Evolutionary conservation across 1,139 yeast species (phyloP).

Genomic region (Casaregolazyma lundiana): DNA sequence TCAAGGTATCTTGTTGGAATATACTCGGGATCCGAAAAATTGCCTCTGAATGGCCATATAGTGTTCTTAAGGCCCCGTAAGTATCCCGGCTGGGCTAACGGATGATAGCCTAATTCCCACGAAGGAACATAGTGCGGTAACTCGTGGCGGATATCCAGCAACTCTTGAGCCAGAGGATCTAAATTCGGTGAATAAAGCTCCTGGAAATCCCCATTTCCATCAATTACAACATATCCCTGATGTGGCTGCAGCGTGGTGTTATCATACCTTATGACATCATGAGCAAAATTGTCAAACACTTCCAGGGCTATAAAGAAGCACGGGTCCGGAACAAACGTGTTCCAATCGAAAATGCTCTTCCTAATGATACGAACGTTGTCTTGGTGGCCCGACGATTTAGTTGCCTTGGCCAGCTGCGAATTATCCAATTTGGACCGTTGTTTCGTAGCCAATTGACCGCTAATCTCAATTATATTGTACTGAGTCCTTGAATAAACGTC

Average conservation of each 20-base stretch:
- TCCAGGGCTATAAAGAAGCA: constrained; percentile 79
- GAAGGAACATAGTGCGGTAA: constrained; percentile 34
- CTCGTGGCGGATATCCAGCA: constrained; percentile 51
- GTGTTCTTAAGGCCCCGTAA: constrained; percentile 36
- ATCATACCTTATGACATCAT: constrained; percentile 76
- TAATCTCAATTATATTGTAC: constrained; percentile 75
- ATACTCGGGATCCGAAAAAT: constrained; percentile 69
- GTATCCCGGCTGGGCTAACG: constrained; percentile 34
- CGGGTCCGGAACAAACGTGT: constrained; percentile 56
- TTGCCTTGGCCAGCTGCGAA: constrained; percentile 23
- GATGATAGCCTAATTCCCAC: constrained; percentile 36
- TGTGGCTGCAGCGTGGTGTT: constrained; percentile 60
- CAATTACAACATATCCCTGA: constrained; percentile 75
- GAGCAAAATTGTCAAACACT: constrained; percentile 82
- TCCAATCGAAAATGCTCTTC: constrained; percentile 75
- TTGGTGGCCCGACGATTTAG: constrained; percentile 39
- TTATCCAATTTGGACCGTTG: constrained; percentile 38
- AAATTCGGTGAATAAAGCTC: constrained; percentile 70
- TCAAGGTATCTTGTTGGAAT: constrained; percentile 72
- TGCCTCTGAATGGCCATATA: constrained; percentile 58
- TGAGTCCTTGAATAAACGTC: constrained; percentile 64
- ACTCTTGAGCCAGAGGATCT: constrained; percentile 55
- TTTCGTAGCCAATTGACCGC: constrained; percentile 60
- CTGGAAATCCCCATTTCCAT: constrained; percentile 69
- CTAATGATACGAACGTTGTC: constrained; percentile 63